Percentiles rank a stretch among this genome's conserved stretches.
Conservation (phyloP, 1,284 basidiomycete genomes). For the Farysia itapuensis region DNA sequence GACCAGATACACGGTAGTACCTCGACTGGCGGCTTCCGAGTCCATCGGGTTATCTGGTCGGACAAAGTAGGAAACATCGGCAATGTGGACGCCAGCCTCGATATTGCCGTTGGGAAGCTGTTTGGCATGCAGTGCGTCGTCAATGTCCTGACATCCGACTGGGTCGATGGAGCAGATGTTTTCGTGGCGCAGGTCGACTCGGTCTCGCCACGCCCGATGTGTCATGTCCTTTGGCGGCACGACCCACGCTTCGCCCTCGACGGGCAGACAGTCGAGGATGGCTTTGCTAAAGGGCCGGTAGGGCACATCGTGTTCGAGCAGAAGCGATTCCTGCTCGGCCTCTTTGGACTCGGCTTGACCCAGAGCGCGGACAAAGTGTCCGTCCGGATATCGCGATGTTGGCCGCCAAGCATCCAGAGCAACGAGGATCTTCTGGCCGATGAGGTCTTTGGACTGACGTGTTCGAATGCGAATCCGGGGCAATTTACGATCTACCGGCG, state of each 20-base stretch:
- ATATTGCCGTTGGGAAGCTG: slow-evolving; percentile 88
- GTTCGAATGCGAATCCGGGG: slow-evolving; percentile 93
- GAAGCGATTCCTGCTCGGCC: slow-evolving; percentile 89
- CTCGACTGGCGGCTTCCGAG: slow-evolving; percentile 86
- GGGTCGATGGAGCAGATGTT: slow-evolving; percentile 96
- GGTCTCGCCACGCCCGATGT: slow-evolving; percentile 74
- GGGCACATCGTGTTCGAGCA: slow-evolving; percentile 94
- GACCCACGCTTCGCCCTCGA: slow-evolving; percentile 87
- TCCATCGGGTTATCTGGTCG: slow-evolving; percentile 94
- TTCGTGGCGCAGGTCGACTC: slow-evolving; percentile 84
- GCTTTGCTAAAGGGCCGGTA: slow-evolving; percentile 95
- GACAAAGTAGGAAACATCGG: slow-evolving; percentile 97
- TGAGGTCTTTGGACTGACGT: slow-evolving; percentile 82
- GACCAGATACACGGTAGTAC: slow-evolving; percentile 96
- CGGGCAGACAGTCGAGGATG: slow-evolving; percentile 86
- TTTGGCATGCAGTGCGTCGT: slow-evolving; percentile 95
- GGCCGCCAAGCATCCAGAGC: slow-evolving; percentile 89
- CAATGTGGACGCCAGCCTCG: slow-evolving; percentile 97
- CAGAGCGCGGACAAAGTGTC: slow-evolving; percentile 91
- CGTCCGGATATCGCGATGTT: slow-evolving; percentile 89
- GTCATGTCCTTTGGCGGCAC: slow-evolving; percentile 75
- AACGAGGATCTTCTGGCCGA: slow-evolving; percentile 93
- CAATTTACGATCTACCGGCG: slow-evolving; percentile 85
- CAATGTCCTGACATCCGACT: slow-evolving; percentile 95
- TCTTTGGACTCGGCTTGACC: slow-evolving; percentile 91